These are phyloP conservation scores for Saitozyma podzolica DNA, from an alignment of 768 basidiomycete genomes.

Conservation along the genomic window DNA sequence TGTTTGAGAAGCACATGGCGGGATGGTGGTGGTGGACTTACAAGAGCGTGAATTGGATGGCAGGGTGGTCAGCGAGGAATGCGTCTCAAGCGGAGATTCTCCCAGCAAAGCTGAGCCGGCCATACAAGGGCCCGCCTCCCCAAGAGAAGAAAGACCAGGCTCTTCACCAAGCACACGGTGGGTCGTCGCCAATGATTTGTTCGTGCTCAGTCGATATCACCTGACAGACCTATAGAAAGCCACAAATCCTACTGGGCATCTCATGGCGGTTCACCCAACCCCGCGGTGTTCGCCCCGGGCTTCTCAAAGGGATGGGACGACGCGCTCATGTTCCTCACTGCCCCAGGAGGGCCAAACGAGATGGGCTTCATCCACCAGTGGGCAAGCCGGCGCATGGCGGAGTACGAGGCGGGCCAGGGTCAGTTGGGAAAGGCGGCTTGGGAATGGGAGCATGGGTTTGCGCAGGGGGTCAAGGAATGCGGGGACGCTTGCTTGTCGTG, in stretches of 20 bases:
- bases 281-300: slow-evolving; percentile 68
- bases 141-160: slow-evolving; percentile 49
- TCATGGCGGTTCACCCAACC: slow-evolving; percentile 64
- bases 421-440: slow-evolving; percentile 57
- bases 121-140: slow-evolving; percentile 39
- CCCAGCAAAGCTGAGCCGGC: slow-evolving; percentile 59
- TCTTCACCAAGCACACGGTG: slow-evolving; percentile 48
- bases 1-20: slow-evolving; percentile 65
- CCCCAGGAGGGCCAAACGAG: slow-evolving; percentile 54
- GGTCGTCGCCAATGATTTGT: slow-evolving; percentile 14
- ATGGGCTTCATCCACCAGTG: slow-evolving; percentile 68
- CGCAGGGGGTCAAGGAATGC: slow-evolving; percentile 57
- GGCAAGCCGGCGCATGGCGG: slow-evolving; percentile 57
- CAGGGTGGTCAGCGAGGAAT: slow-evolving; percentile 72
- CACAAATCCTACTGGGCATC: slow-evolving; percentile 59
- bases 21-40: slow-evolving; percentile 87
- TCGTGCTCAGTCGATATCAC: background rate
- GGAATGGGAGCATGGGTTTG: slow-evolving; percentile 64
- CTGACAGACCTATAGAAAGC: slow-evolving; percentile 32
- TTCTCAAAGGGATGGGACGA: slow-evolving; percentile 73
- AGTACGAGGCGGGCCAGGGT: slow-evolving; percentile 55
- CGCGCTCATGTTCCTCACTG: slow-evolving; percentile 61
- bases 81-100: slow-evolving; percentile 66
- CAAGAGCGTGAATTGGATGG: slow-evolving; percentile 65
- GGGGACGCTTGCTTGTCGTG: background rate